Percentiles rank a stretch among this genome's conserved stretches.
Conservation (phyloP, 2,329 filamentous ascomycete species). For the Huntiella omanensis region DNA sequence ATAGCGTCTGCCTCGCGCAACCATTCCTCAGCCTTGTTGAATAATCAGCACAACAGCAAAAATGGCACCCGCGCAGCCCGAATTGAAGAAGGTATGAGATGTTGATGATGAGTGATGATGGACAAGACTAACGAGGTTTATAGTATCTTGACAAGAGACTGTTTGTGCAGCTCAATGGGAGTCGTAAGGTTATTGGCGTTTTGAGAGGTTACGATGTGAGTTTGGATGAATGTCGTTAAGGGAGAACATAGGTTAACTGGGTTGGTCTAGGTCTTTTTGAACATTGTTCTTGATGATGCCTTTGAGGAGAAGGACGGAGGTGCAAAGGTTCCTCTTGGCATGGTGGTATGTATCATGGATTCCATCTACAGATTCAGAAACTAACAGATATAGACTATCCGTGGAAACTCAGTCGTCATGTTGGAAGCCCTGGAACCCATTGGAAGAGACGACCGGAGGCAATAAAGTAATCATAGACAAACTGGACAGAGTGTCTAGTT, state of each 20-base stretch:
- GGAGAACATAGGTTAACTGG: neutral
- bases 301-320: conserved; percentile 85
- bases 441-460: conserved; percentile 36
- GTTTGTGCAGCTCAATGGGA: conserved; percentile 94
- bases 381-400: conserved; percentile 50
- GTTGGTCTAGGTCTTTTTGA: conserved; percentile 65
- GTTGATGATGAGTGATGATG: neutral
- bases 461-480: conserved; percentile 13
- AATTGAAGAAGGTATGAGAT: conserved; percentile 74
- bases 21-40: neutral
- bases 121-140: neutral
- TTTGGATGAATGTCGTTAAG: conserved; percentile 3
- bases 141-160: conserved; percentile 99
- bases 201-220: conserved; percentile 90
- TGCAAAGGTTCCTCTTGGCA: conserved; percentile 77
- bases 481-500: too few species aligned
- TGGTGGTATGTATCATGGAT: conserved; percentile 49
- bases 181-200: conserved; percentile 87
- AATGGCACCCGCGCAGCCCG: conserved; percentile 97
- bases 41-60: conserved; percentile 13
- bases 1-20: neutral
- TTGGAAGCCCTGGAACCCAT: conserved; percentile 64
- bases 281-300: conserved; percentile 93
- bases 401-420: conserved; percentile 97
- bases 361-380: conserved; percentile 15